Evolutionary conservation across 768 basidiomycete species (phyloP).

Genomic region (Rickenella mellea): DNA sequence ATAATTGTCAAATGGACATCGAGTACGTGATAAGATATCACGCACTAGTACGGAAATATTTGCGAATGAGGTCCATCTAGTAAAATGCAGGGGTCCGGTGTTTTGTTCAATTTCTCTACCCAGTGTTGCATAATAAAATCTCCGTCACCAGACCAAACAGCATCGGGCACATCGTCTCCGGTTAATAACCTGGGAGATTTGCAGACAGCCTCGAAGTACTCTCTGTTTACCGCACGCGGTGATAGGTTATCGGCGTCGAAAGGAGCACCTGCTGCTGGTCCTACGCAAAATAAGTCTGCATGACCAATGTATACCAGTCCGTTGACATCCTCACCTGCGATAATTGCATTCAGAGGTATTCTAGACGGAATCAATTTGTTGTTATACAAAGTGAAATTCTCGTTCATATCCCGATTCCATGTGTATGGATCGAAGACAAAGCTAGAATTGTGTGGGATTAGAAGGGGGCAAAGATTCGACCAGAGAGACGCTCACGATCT

Average conservation of each 20-base stretch:
- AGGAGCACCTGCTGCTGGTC: conserved; percentile 30
- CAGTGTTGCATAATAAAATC: conserved; percentile 31
- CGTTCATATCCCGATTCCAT: conserved; percentile 17
- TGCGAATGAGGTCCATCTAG: conserved; percentile 25
- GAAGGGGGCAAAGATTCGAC: conserved; percentile 13
- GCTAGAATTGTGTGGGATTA: conserved; percentile 33
- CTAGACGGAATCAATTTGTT: conserved; percentile 42
- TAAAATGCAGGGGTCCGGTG: conserved; percentile 41
- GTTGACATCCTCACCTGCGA: conserved; percentile 33
- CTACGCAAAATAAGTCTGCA: conserved; percentile 14
- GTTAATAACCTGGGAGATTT: conserved; percentile 25
- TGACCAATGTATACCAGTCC: not conserved
- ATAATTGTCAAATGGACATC: not conserved
- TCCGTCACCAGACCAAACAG: conserved; percentile 20
- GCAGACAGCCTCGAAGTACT: conserved; percentile 39
- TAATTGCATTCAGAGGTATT: conserved; percentile 43
- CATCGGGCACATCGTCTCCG: conserved; percentile 25
- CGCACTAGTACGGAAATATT: conserved; percentile 47
- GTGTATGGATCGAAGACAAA: conserved; percentile 19
- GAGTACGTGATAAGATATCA: not conserved
- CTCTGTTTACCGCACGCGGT: conserved; percentile 35
- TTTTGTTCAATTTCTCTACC: conserved; percentile 32
- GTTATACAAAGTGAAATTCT: conserved; percentile 36
- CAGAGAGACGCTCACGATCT: conserved; percentile 34
- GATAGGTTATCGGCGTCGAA: conserved; percentile 24